These are phyloP conservation scores for Hibiscus mutabilis DNA, from an alignment of 345 rosid genomes.

Conservation along the genomic window DNA sequence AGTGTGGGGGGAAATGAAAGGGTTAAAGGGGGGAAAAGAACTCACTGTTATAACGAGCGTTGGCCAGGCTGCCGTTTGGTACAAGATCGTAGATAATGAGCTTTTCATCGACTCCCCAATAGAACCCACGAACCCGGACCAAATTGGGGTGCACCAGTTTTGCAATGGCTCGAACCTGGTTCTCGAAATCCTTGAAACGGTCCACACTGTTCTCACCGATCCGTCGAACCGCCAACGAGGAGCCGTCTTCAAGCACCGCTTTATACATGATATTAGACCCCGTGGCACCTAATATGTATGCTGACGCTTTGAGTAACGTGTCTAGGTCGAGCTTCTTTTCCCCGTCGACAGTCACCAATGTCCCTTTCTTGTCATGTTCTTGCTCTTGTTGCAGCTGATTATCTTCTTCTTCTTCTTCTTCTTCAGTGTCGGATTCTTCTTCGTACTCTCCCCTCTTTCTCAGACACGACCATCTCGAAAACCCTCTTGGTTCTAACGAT, in stretches of 20 bases:
- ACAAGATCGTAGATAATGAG: constrained; percentile 74
- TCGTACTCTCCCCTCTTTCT: constrained; percentile 46
- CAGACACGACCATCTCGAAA: constrained; percentile 74
- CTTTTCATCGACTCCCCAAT: constrained; percentile 75
- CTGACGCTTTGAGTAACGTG: constrained; percentile 77
- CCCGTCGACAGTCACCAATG: constrained; percentile 63
- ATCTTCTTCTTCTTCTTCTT: neutral
- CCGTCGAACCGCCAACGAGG: constrained; percentile 77
- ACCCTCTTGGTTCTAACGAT: constrained; percentile 59
- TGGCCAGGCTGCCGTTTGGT: constrained; percentile 81
- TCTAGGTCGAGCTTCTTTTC: constrained; percentile 70
- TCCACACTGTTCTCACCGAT: constrained; percentile 68
- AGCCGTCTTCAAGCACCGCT: constrained; percentile 85
- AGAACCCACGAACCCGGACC: constrained; percentile 87
- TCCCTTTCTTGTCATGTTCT: constrained; percentile 50
- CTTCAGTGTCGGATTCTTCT: constrained; percentile 34
- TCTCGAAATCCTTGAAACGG: constrained; percentile 81
- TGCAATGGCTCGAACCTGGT: constrained; percentile 67
- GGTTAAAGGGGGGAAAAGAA: neutral
- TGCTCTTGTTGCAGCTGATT: neutral
- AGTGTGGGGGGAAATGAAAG: too few species aligned
- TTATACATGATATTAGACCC: constrained; percentile 94
- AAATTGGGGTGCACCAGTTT: constrained; percentile 82
- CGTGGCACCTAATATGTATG: constrained; percentile 83
- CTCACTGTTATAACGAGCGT: constrained; percentile 78